Evolutionary conservation across 2,329 filamentous ascomycete genomes (phyloP).

Genomic region (Zasmidium citrigriseum): DNA sequence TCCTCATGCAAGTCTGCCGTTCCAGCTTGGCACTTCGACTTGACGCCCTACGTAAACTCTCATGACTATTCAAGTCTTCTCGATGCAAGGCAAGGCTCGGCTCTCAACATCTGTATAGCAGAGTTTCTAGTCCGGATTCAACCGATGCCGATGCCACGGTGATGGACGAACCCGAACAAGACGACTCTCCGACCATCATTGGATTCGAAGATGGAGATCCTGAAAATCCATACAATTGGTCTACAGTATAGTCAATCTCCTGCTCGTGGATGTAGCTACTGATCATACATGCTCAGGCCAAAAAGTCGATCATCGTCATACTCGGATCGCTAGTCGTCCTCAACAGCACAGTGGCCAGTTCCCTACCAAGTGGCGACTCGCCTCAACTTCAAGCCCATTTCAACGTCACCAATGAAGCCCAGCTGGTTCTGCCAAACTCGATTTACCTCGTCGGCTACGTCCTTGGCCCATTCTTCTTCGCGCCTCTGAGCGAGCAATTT

Average conservation of each 20-base stretch:
- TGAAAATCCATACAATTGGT: slow-evolving; percentile 42
- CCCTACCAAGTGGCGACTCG: slow-evolving; percentile 63
- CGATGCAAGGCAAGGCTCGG: too few species aligned
- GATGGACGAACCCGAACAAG: neutral
- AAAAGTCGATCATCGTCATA: slow-evolving; percentile 54
- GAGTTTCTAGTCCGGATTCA: too few species aligned
- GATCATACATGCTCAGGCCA: slow-evolving; percentile 1
- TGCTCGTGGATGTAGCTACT: neutral
- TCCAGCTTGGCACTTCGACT: neutral
- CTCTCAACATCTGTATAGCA: too few species aligned
- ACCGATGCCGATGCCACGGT: neutral
- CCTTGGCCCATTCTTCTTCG: slow-evolving; percentile 46
- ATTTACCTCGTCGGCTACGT: slow-evolving; percentile 47
- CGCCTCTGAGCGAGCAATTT: slow-evolving; percentile 43
- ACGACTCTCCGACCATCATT: slow-evolving; percentile 28
- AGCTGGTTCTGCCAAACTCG: slow-evolving; percentile 45
- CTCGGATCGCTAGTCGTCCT: slow-evolving; percentile 59
- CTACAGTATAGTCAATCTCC: slow-evolving; percentile 32
- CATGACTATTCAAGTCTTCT: neutral
- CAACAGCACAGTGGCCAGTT: slow-evolving; percentile 66
- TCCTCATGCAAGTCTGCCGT: too few species aligned
- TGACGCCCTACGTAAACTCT: neutral
- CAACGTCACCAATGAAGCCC: slow-evolving; percentile 46
- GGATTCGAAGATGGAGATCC: slow-evolving; percentile 38
- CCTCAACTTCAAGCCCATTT: slow-evolving; percentile 59